phyloP scores from a whole-genome alignment of 129 eudicot genomes.

The Tagetes patula region DNA sequence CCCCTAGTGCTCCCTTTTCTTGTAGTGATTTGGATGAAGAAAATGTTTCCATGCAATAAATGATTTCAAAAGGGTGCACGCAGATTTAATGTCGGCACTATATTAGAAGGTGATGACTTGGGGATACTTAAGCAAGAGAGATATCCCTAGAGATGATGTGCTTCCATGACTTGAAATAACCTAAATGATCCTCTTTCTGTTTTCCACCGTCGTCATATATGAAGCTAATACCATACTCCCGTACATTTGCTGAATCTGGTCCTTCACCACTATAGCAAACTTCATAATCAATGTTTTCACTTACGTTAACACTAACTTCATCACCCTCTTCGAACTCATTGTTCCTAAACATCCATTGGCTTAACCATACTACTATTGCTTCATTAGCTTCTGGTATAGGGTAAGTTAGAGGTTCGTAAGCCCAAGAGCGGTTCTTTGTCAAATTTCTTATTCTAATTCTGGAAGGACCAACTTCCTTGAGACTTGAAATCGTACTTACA shows the following conservation, averaged over 20 bases:
- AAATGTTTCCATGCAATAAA: too few relatives aligned
- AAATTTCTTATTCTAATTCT: not conserved
- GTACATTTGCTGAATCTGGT: conserved; percentile 4
- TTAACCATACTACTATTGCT: not conserved
- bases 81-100: too few relatives aligned
- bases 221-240: not conserved
- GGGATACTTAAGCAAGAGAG: too few relatives aligned
- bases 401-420: not conserved
- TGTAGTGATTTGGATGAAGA: too few relatives aligned
- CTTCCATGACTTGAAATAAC: too few relatives aligned
- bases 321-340: conserved; percentile 26
- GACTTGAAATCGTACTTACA: conserved; percentile 5
- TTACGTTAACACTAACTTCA: conserved; percentile 1
- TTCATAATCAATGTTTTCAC: not conserved
- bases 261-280: not conserved
- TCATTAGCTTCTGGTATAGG: not conserved
- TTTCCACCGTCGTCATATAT: not conserved
- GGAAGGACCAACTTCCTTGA: not conserved
- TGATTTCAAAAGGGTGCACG: too few relatives aligned
- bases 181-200: too few relatives aligned
- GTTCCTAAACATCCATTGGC: conserved; percentile 10
- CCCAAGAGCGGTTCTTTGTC: not conserved
- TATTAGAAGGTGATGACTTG: too few relatives aligned
- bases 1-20: too few relatives aligned
- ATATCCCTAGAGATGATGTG: too few relatives aligned